Conservation (phyloP, 1,284 basidiomycete genomes). For the Neotropicomus parvogracilis region DNA sequence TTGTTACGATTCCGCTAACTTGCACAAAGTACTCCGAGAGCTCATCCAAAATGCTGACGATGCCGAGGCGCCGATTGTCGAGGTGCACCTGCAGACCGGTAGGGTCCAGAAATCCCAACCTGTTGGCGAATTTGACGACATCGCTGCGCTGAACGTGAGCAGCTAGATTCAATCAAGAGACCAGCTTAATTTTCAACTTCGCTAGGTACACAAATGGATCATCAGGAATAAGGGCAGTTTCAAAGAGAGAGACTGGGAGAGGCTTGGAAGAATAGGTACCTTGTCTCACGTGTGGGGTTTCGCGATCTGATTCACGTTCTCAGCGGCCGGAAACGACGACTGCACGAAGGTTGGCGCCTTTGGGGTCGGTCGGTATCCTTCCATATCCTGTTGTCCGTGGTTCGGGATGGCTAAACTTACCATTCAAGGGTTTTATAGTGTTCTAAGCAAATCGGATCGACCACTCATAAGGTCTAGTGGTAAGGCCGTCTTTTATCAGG, state of each 20-base stretch:
- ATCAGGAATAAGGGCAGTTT: slow-evolving; percentile 90
- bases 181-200: not conserved
- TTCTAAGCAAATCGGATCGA: slow-evolving; percentile 83
- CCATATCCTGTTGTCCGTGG: not conserved
- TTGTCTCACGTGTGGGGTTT: not conserved
- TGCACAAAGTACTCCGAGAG: slow-evolving; percentile 73
- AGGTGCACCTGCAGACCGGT: slow-evolving; percentile 76
- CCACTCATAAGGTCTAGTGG: slow-evolving; percentile 88
- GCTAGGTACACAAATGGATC: slow-evolving; percentile 54
- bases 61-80: slow-evolving; percentile 73
- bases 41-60: slow-evolving; percentile 95
- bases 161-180: not conserved
- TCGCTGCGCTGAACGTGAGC: slow-evolving; percentile 1
- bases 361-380: slow-evolving; percentile 61
- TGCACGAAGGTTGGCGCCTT: slow-evolving; percentile 85
- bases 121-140: not conserved
- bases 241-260: slow-evolving; percentile 77
- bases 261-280: slow-evolving; percentile 81
- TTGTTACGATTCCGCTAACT: not conserved
- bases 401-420: not conserved
- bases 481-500: slow-evolving; percentile 19
- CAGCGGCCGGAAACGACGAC: slow-evolving; percentile 78
- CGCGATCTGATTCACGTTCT: slow-evolving; percentile 2
- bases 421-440: slow-evolving; percentile 65
- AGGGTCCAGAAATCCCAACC: slow-evolving; percentile 34